These are phyloP conservation scores for Crithidia bombi DNA, from an alignment of 208 protist genomes.

Conservation along the genomic window DNA sequence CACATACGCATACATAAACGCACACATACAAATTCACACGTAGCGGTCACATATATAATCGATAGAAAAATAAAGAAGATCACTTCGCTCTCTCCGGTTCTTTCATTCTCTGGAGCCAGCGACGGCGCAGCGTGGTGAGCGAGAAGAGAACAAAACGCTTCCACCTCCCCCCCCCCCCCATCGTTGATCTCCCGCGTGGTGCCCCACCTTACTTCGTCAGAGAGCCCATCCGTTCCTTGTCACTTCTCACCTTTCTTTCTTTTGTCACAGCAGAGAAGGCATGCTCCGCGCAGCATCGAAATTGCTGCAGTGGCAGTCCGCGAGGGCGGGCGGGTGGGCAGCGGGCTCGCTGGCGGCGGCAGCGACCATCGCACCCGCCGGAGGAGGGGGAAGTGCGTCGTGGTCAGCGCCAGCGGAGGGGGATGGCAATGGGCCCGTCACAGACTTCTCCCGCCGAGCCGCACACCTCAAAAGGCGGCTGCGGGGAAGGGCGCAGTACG, in stretches of 20 bases:
- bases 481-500: constrained; percentile 64
- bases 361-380: not conserved
- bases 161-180: too few species aligned
- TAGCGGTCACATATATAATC: too few species aligned
- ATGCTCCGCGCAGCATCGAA: constrained; percentile 4
- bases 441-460: constrained; percentile 55
- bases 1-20: too few species aligned
- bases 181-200: too few species aligned
- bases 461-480: constrained; percentile 67
- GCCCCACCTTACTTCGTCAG: too few species aligned
- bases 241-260: not conserved
- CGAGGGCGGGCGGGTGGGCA: constrained; percentile 9
- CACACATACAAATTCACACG: too few species aligned
- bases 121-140: too few species aligned
- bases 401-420: not conserved
- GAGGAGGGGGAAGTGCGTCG: not conserved
- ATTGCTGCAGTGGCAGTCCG: constrained; percentile 11
- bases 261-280: not conserved
- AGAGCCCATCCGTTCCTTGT: too few species aligned
- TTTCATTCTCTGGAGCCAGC: too few species aligned
- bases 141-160: too few species aligned
- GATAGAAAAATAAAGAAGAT: too few species aligned
- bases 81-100: too few species aligned
- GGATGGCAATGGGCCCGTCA: not conserved
- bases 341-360: not conserved